phyloP scores from a whole-genome alignment of 106 monocot species.

The Alisma plantagoaquatica region DNA sequence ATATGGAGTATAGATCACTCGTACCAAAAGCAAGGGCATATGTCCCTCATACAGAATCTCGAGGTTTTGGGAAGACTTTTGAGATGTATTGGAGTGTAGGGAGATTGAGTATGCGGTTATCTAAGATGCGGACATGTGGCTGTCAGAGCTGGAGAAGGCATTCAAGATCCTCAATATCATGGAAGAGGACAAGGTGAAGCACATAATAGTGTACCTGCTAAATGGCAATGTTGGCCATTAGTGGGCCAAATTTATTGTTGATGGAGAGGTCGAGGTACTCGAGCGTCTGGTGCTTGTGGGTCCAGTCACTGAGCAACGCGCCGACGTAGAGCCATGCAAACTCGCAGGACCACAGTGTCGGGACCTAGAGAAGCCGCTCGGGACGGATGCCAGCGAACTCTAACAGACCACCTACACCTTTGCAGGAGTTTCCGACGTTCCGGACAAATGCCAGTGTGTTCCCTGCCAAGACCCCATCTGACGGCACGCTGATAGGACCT shows the following conservation, averaged over 20 bases:
- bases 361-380: slow-evolving; percentile 20
- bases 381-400: slow-evolving; percentile 78
- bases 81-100: too few relatives aligned
- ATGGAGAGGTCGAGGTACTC: slow-evolving; percentile 78
- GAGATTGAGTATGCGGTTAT: too few relatives aligned
- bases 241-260: slow-evolving; percentile 29
- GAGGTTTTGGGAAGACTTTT: too few relatives aligned
- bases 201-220: too few relatives aligned
- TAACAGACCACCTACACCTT: slow-evolving; percentile 51
- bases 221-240: too few relatives aligned
- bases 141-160: too few relatives aligned
- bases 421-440: slow-evolving; percentile 56
- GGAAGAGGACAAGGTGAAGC: slow-evolving; percentile 23
- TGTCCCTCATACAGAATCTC: too few relatives aligned
- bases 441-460: slow-evolving; percentile 60
- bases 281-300: slow-evolving; percentile 79
- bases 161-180: too few relatives aligned
- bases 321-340: slow-evolving; percentile 79
- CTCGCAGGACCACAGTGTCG: slow-evolving; percentile 48
- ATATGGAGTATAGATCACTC: slow-evolving; percentile 39
- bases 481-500: too few relatives aligned
- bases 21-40: slow-evolving; percentile 43
- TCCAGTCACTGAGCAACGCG: slow-evolving; percentile 55
- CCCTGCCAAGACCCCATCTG: slow-evolving; percentile 53
- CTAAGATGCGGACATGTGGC: too few relatives aligned